phyloP scores from a whole-genome alignment of 73 alveolate species.

The Paramecium caudatum region DNA sequence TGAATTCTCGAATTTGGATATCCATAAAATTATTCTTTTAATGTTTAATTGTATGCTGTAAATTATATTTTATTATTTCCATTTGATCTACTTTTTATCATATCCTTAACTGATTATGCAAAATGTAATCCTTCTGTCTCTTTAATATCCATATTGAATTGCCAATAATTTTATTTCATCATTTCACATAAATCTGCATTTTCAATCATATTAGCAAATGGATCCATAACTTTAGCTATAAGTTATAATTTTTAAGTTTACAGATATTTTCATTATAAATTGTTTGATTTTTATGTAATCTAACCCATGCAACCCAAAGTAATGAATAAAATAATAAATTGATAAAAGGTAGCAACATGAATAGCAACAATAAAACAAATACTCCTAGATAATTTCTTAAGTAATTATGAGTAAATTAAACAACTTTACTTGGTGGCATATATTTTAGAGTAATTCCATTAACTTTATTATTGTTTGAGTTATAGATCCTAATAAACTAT shows the following conservation, averaged over 20 bases:
- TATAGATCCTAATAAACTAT: constrained; percentile 45
- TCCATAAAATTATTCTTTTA: constrained; percentile 37
- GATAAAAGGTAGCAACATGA: constrained; percentile 17
- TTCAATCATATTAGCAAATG: constrained; percentile 40
- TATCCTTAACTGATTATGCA: not conserved
- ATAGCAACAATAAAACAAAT: not conserved
- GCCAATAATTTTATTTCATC: constrained; percentile 29
- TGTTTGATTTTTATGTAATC: not conserved
- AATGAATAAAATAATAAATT: constrained; percentile 3
- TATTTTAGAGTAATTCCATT: not conserved
- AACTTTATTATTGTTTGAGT: constrained; percentile 25
- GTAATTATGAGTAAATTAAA: constrained; percentile 36
- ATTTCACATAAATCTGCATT: constrained; percentile 31
- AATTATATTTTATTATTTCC: constrained; percentile 52
- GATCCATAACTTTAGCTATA: constrained; percentile 38
- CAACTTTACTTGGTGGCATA: constrained; percentile 29
- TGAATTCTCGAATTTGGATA: constrained; percentile 33
- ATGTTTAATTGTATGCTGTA: constrained; percentile 31
- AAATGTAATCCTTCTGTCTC: constrained; percentile 32
- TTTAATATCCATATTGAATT: constrained; percentile 20
- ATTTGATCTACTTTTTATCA: constrained; percentile 56
- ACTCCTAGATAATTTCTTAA: constrained; percentile 31
- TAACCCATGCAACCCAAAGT: not conserved
- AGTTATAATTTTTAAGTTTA: not conserved
- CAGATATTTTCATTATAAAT: not conserved